Percentiles rank a stretch among this genome's conserved stretches.
phyloP scores from a whole-genome alignment of 2,329 filamentous ascomycete species.

The Pyrenochaeta sp. region DNA sequence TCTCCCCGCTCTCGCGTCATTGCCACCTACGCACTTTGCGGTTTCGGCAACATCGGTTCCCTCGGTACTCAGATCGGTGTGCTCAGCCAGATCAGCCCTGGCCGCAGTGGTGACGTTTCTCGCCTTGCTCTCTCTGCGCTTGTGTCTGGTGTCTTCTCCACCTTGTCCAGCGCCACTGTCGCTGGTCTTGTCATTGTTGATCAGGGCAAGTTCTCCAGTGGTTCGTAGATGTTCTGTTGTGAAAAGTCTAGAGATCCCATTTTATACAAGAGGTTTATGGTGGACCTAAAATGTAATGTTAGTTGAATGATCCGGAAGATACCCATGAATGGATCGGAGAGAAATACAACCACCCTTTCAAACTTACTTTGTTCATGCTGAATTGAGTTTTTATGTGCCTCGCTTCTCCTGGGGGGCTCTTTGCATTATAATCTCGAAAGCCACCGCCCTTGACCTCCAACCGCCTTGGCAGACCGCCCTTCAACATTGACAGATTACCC shows the following conservation, averaged over 20 bases:
- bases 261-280: conserved; percentile 10
- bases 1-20: conserved; percentile 78
- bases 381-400: no score
- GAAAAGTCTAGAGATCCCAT: conserved; percentile 3
- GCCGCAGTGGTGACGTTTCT: conserved; percentile 76
- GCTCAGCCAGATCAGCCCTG: conserved; percentile 79
- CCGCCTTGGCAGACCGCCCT: conserved; percentile 13
- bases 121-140: conserved; percentile 78
- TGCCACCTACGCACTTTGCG: conserved; percentile 83
- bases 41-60: conserved; percentile 80
- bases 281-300: conserved; percentile 23
- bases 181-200: conserved; percentile 64
- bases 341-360: conserved; percentile 9
- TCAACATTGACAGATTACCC: conserved; percentile 13
- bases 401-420: neutral
- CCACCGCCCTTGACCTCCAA: neutral
- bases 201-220: conserved; percentile 36
- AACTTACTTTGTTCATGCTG: neutral
- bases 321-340: conserved; percentile 28
- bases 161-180: conserved; percentile 73
- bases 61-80: conserved; percentile 91
- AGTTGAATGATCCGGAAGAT: conserved; percentile 25
- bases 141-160: conserved; percentile 78
- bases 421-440: neutral
- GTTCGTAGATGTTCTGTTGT: conserved; percentile 13